Evolutionary conservation across 192 early-diverging fungal genomes (phyloP).

Genomic region (Linnemannia exigua): DNA sequence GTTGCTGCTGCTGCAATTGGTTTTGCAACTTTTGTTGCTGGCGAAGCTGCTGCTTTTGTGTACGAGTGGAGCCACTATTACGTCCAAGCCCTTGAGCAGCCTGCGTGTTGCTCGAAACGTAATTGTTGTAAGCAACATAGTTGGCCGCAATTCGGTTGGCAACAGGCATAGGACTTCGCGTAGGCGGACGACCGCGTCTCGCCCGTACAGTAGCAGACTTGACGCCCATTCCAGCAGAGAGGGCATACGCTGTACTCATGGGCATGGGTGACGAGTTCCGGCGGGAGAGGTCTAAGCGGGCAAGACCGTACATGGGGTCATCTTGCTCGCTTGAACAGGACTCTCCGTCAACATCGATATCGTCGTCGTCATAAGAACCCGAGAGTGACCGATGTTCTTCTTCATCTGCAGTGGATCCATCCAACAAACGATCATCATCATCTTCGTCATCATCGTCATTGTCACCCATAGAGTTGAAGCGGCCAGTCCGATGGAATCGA

Average conservation of each 20-base stretch:
- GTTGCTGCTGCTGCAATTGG: constrained; percentile 42
- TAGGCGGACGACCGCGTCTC: constrained; percentile 38
- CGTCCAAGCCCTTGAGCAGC: constrained; percentile 52
- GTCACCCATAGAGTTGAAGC: constrained; percentile 26
- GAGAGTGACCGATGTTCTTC: constrained; percentile 52
- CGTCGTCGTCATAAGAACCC: constrained; percentile 45
- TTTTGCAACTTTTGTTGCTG: constrained; percentile 46
- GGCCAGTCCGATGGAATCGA: constrained; percentile 25
- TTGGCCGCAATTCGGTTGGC: constrained; percentile 52
- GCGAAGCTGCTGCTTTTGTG: constrained; percentile 52
- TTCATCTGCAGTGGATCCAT: constrained; percentile 53
- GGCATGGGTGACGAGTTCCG: constrained; percentile 56
- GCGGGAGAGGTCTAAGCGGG: constrained; percentile 45
- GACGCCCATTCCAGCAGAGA: constrained; percentile 8
- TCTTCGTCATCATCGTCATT: constrained; percentile 49
- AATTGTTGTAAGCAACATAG: constrained; percentile 56
- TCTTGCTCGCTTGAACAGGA: constrained; percentile 51
- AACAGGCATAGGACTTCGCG: constrained; percentile 45
- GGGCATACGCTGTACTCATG: constrained; percentile 31
- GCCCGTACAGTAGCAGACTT: constrained; percentile 17
- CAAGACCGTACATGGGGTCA: constrained; percentile 51
- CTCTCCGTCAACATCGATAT: constrained; percentile 50
- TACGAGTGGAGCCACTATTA: constrained; percentile 26
- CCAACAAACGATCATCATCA: constrained; percentile 30
- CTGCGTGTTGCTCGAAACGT: constrained; percentile 57